Evolutionary conservation across 2,329 filamentous ascomycete genomes (phyloP).

Genomic region (Phaeosphaeriaceae sp.): DNA sequence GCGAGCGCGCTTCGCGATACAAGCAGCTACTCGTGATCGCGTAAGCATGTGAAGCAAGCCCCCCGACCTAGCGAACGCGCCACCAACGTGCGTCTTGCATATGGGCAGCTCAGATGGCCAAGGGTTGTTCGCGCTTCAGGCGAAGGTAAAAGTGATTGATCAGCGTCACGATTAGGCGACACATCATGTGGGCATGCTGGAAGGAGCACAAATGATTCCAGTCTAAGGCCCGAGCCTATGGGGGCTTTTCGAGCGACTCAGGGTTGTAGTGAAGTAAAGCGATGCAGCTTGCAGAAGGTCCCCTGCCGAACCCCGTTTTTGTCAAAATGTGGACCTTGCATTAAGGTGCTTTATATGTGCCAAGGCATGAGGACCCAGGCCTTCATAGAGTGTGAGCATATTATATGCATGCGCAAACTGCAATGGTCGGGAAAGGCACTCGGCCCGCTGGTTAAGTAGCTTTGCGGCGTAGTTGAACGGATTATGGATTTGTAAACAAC

Average conservation of each 20-base stretch:
- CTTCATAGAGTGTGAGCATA: neutral
- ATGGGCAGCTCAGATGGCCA: neutral
- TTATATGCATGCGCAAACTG: neutral
- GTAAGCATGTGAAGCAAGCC: neutral
- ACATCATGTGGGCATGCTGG: conserved; percentile 3
- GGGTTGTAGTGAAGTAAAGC: neutral
- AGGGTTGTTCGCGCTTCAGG: neutral
- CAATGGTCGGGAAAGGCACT: neutral
- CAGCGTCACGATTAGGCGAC: neutral
- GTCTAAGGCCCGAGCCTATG: neutral
- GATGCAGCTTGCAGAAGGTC: too few relatives aligned
- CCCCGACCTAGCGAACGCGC: neutral
- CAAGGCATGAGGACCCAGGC: neutral
- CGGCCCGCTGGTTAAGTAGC: conserved; percentile 1
- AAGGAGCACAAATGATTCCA: neutral
- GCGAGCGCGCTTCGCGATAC: neutral
- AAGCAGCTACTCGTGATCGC: neutral
- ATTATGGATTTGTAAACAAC: neutral
- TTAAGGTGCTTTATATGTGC: conserved; percentile 5
- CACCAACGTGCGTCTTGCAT: neutral
- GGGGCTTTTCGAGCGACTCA: too few relatives aligned
- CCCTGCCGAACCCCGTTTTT: too few relatives aligned
- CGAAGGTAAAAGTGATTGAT: neutral
- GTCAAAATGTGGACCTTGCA: neutral
- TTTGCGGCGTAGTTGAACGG: conserved; percentile 1